Evolutionary conservation across 2,329 filamentous ascomycete species (phyloP).

Genomic region (Zymoseptoria pseudotritici): DNA sequence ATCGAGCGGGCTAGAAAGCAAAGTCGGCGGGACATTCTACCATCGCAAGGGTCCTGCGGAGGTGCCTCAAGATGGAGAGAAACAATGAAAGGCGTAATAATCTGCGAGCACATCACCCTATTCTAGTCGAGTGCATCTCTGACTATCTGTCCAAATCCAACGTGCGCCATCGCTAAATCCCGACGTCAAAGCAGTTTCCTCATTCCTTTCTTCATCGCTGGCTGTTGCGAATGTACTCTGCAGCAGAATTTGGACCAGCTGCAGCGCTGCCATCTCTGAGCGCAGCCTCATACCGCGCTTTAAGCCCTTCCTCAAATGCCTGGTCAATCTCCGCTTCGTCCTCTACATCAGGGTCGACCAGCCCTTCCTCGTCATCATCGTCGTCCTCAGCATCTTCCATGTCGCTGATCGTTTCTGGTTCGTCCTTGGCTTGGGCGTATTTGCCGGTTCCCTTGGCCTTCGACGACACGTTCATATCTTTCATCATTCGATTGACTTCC

Average conservation of each 20-base stretch:
- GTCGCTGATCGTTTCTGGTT: slow-evolving; percentile 46
- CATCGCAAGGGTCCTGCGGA: no score
- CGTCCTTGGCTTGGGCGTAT: slow-evolving; percentile 32
- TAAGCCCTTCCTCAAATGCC: slow-evolving; percentile 58
- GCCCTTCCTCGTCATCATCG: slow-evolving; percentile 44
- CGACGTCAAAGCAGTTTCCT: not conserved
- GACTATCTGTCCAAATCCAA: not conserved
- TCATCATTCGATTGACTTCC: slow-evolving; percentile 89
- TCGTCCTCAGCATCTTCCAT: slow-evolving; percentile 48
- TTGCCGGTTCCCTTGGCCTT: slow-evolving; percentile 29
- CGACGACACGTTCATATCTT: slow-evolving; percentile 66
- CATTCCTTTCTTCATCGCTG: slow-evolving; percentile 10
- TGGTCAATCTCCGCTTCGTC: slow-evolving; percentile 51
- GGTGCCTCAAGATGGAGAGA: no score
- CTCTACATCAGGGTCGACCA: slow-evolving; percentile 36
- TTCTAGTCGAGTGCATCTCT: not conserved
- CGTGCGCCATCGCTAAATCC: not conserved
- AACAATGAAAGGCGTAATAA: no score
- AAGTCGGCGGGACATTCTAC: no score
- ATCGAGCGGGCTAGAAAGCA: no score
- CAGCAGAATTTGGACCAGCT: slow-evolving; percentile 10
- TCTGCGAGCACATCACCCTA: not conserved
- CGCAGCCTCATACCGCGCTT: slow-evolving; percentile 69
- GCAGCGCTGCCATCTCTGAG: slow-evolving; percentile 37
- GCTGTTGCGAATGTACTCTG: slow-evolving; percentile 17